phyloP scores from a whole-genome alignment of 176 grass and related monocot species.

The Carex pumila region DNA sequence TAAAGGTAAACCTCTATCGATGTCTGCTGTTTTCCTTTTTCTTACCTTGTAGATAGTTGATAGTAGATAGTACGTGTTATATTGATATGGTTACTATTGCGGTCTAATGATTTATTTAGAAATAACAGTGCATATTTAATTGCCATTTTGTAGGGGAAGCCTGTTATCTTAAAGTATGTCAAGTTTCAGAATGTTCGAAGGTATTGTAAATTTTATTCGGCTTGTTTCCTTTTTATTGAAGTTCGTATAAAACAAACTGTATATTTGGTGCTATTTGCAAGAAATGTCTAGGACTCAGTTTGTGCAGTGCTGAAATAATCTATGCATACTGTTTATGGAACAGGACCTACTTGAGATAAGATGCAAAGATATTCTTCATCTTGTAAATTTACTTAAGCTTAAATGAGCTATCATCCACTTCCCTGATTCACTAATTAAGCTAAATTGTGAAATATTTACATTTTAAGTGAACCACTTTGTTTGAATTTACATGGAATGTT shows the following conservation, averaged over 20 bases:
- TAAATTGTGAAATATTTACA: not conserved
- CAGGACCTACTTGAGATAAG: not conserved
- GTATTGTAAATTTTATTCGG: slow-evolving; percentile 26
- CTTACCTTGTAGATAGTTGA: not conserved
- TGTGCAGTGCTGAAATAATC: not conserved
- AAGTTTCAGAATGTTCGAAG: slow-evolving; percentile 99
- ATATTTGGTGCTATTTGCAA: not conserved
- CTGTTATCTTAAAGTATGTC: slow-evolving; percentile 69
- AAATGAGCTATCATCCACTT: not conserved
- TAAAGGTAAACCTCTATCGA: slow-evolving; percentile 45
- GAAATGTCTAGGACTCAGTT: not conserved
- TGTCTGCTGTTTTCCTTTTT: not conserved
- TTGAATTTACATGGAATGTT: not conserved
- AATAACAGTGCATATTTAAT: slow-evolving; percentile 5
- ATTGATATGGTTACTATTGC: not conserved
- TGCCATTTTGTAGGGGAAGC: slow-evolving; percentile 53
- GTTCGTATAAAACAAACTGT: not conserved
- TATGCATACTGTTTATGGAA: not conserved
- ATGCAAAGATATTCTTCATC: not conserved
- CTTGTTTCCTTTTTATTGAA: not conserved
- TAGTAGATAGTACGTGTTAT: not conserved
- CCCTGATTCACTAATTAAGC: not conserved
- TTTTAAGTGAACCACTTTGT: not conserved
- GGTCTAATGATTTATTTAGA: slow-evolving; percentile 2
- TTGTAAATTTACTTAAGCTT: not conserved